A percentile compares a stretch with the other conserved stretches of the same genome.
Conservation (phyloP, 176 grass and related monocot genomes). For the Lolium perenne region DNA sequence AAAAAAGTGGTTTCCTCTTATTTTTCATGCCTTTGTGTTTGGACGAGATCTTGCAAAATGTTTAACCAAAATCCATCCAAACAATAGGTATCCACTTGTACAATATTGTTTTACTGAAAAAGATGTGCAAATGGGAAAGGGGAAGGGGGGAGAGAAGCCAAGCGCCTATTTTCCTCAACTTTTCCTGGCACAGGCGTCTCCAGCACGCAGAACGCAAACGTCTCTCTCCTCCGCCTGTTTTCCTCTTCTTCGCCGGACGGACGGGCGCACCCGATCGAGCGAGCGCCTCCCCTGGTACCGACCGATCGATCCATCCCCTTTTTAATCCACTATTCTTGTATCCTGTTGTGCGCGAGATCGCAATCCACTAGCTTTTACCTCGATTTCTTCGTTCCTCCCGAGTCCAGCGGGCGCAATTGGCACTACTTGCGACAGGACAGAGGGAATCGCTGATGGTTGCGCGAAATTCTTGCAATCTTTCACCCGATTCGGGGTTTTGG, state of each 20-base stretch:
- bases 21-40: too few relatives aligned
- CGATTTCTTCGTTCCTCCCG: background rate
- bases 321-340: background rate
- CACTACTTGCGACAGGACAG: background rate
- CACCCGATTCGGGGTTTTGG: slow-evolving; percentile 4
- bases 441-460: background rate
- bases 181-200: background rate
- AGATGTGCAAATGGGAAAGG: background rate
- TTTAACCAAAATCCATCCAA: background rate
- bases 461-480: background rate
- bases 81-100: background rate
- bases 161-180: background rate
- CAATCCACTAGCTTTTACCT: background rate
- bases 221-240: background rate
- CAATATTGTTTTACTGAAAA: too few relatives aligned
- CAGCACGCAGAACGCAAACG: background rate
- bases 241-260: background rate
- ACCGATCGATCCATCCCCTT: background rate
- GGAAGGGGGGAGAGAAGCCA: background rate
- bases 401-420: background rate
- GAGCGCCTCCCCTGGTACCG: slow-evolving; percentile 15
- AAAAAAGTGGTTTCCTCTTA: too few relatives aligned
- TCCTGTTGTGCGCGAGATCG: background rate
- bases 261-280: background rate
- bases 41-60: background rate